These are phyloP conservation scores for Ceratocystis destructans DNA, from an alignment of 2,329 filamentous ascomycete genomes.

Conservation along the genomic window DNA sequence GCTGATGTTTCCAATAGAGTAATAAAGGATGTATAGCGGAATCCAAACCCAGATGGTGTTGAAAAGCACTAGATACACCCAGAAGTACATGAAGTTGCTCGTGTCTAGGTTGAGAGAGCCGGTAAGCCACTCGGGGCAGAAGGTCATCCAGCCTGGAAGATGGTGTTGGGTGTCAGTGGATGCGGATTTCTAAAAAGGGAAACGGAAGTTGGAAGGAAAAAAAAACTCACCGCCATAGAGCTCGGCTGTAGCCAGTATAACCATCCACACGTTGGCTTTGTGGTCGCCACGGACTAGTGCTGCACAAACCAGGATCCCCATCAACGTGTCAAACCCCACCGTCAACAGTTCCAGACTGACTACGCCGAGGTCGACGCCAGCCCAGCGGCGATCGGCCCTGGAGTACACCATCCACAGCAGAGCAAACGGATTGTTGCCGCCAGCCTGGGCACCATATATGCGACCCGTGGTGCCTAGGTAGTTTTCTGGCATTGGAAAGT, in stretches of 20 bases:
- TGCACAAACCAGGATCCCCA: conserved; percentile 47
- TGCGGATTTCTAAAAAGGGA: not conserved
- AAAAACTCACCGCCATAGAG: conserved; percentile 44
- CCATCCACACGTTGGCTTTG: conserved; percentile 47
- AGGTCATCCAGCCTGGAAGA: conserved; percentile 52
- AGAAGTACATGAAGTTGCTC: conserved; percentile 54
- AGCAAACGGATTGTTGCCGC: conserved; percentile 40
- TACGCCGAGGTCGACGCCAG: conserved; percentile 47
- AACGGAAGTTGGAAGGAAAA: not conserved
- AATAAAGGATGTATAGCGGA: conserved; percentile 45
- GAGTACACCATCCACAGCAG: conserved; percentile 58
- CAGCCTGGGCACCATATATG: conserved; percentile 45
- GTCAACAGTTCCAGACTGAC: conserved; percentile 53
- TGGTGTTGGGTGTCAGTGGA: not conserved
- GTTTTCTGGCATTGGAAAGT: conserved; percentile 38
- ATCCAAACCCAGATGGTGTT: conserved; percentile 55
- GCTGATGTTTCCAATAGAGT: conserved; percentile 41
- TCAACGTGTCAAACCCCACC: conserved; percentile 46
- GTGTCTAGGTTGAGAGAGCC: conserved; percentile 48
- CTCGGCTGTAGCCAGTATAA: conserved; percentile 51
- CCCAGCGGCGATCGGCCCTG: conserved; percentile 50
- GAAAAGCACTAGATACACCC: conserved; percentile 56
- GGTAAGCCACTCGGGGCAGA: conserved; percentile 55
- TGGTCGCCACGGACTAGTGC: conserved; percentile 42
- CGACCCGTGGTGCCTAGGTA: conserved; percentile 37